A percentile compares a stretch with the other conserved stretches of the same genome.
phyloP scores from a whole-genome alignment of 2,329 filamentous ascomycete species.

The Neocatenulostroma microsporum region DNA sequence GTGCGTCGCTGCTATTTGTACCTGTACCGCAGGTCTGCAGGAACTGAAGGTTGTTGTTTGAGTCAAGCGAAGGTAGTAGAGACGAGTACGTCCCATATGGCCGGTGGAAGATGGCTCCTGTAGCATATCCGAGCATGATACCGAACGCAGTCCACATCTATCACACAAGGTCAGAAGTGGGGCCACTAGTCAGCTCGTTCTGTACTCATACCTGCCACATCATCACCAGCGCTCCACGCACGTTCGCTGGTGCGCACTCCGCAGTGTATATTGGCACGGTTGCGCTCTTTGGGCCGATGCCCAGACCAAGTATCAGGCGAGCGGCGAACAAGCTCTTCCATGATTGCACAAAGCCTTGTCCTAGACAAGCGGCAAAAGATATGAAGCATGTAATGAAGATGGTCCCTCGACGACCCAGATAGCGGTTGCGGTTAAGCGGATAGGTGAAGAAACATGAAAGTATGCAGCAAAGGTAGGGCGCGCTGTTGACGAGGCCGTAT shows the following conservation, averaged over 20 bases:
- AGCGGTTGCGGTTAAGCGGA: conserved; percentile 30
- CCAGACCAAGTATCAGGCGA: conserved; percentile 64
- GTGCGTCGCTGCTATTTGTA: too few species aligned
- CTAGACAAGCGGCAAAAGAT: conserved; percentile 51
- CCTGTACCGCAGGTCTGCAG: too few species aligned
- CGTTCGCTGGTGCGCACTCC: conserved; percentile 41
- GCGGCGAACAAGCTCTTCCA: conserved; percentile 55
- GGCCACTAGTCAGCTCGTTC: too few species aligned
- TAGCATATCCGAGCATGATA: conserved; percentile 39
- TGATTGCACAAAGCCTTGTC: conserved; percentile 53
- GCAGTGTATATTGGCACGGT: conserved; percentile 39
- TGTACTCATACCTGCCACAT: conserved; percentile 69
- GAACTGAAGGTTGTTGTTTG: too few species aligned
- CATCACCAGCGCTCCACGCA: conserved; percentile 65
- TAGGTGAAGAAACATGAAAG: too few species aligned
- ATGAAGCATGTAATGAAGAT: conserved; percentile 35
- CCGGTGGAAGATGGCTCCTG: too few species aligned
- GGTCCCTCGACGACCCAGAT: conserved; percentile 31
- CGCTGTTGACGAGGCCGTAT: too few species aligned
- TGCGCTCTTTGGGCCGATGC: conserved; percentile 35
- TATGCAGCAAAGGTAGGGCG: too few species aligned
- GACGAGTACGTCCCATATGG: too few species aligned
- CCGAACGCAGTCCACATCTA: conserved; percentile 38
- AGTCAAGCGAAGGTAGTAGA: too few species aligned
- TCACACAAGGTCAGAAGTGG: too few species aligned